These are phyloP conservation scores for Aspergillus wentii DNA, from an alignment of 495 filamentous ascomycete species.

Conservation along the genomic window DNA sequence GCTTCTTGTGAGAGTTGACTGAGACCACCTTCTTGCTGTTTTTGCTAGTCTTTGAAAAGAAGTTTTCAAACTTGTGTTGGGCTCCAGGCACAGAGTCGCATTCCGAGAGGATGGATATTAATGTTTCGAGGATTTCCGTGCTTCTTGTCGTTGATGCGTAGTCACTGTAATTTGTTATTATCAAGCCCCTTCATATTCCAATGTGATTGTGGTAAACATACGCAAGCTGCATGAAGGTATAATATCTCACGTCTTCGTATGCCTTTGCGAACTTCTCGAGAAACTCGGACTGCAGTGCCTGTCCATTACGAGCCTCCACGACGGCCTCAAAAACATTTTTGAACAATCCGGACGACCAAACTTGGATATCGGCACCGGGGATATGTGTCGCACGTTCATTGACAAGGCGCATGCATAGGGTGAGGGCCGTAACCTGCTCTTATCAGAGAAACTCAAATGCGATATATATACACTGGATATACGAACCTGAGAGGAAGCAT, in stretches of 20 bases:
- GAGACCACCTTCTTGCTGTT: slow-evolving; percentile 47
- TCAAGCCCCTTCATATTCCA: too few relatives aligned
- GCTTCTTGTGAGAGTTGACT: slow-evolving; percentile 40
- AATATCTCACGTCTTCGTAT: slow-evolving; percentile 82
- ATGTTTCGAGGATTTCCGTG: slow-evolving; percentile 43
- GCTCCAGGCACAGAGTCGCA: slow-evolving; percentile 59
- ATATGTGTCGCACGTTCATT: slow-evolving; percentile 68
- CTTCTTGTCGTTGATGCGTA: slow-evolving; percentile 27
- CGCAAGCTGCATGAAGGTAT: slow-evolving; percentile 67
- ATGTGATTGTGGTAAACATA: slow-evolving; percentile 33
- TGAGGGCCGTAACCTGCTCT: slow-evolving; percentile 56
- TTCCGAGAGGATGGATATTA: slow-evolving; percentile 58
- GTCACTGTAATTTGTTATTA: slow-evolving; percentile 28
- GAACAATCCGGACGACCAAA: slow-evolving; percentile 62
- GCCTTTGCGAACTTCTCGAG: slow-evolving; percentile 68
- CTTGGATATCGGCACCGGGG: slow-evolving; percentile 52
- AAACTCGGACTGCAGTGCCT: slow-evolving; percentile 63
- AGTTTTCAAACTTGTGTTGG: slow-evolving; percentile 59
- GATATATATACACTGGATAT: not conserved
- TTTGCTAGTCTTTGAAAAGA: slow-evolving; percentile 65
- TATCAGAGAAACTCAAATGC: slow-evolving; percentile 16
- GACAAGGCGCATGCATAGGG: slow-evolving; percentile 75
- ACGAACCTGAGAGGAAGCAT: slow-evolving; percentile 39
- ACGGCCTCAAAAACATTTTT: slow-evolving; percentile 56
- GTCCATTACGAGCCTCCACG: slow-evolving; percentile 49